Base-by-base conservation (phyloP, 495 filamentous ascomycete genomes). In the Penicillium manginii region DNA sequence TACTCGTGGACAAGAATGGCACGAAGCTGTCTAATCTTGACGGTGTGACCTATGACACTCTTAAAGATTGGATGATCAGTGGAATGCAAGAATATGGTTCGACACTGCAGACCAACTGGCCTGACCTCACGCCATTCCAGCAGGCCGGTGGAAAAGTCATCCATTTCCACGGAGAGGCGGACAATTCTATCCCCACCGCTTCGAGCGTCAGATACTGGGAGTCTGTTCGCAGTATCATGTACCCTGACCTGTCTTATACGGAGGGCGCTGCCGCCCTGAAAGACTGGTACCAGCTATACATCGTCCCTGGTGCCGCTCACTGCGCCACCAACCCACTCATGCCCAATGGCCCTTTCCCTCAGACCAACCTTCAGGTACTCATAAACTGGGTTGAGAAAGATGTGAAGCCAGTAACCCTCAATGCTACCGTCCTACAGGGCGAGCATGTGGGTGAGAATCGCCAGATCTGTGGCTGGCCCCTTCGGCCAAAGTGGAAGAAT, bases 381-480 rank as follows among this genome's bases (percentile, higher is more conserved):
- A 83, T 83, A 43, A 64, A 78, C 21, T 83, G 81, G 82, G 82
- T 81, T 14, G 80, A 82, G 57, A 72, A 79, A 8, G 80, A 71
- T 12, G 58, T 73, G 2, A 61, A 70, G 31, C 80, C 80, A 0
- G 58, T 51, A 9, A 73, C 62, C 12, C 59, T 81, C 9, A 73
- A 78, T 63, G 68, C 65, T 8, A 75, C 71, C 21, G 61, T 76
- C 5, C 43, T 66, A 8, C 54, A 59, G 43, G 74, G 73, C 0
- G 62, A 65, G 1, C 26, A 74, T 31, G 42, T 58, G 35, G 81
- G 77, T 11, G 56, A 73, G 54, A 70, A 79, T 4, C 55, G 68
- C 29, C 59, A 73, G 39, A 55, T 84, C 32, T 84, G 80, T 42
- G 65, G 62, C 3, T 83, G 75, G 74, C 79, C 80, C 5, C 58